Evolutionary conservation across 208 protist species (phyloP).

Genomic region (Wallacemonas sp.): DNA sequence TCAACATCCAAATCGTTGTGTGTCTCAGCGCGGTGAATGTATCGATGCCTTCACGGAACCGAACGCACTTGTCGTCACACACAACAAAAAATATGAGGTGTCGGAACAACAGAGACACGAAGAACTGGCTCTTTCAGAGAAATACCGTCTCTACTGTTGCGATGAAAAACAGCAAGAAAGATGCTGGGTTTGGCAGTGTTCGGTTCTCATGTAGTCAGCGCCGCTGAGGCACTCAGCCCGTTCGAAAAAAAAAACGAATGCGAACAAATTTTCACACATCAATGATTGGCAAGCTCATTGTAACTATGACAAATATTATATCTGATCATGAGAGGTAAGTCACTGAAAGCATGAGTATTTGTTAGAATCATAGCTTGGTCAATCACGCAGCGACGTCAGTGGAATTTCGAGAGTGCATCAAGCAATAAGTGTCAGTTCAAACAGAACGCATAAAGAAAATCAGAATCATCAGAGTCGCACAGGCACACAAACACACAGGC

Average conservation of each 20-base stretch:
- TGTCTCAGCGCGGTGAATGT: too few species aligned
- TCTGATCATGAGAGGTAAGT: constrained; percentile 27
- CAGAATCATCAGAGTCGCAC: constrained; percentile 15
- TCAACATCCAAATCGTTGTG: too few species aligned
- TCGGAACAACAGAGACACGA: too few species aligned
- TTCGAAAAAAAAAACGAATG: constrained; percentile 41
- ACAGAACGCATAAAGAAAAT: constrained; percentile 50
- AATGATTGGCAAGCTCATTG: constrained; percentile 22
- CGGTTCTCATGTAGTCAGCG: too few species aligned
- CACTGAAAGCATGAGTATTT: constrained; percentile 28
- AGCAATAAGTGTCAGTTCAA: constrained; percentile 37
- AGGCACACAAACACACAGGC: constrained; percentile 5
- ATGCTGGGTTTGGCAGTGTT: too few species aligned
- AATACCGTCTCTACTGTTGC: too few species aligned
- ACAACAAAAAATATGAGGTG: too few species aligned
- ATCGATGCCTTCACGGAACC: too few species aligned
- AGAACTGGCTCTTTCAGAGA: too few species aligned
- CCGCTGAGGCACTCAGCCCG: constrained; percentile 29
- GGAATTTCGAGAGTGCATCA: constrained; percentile 6
- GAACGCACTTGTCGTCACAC: too few species aligned
- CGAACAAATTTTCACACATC: background rate
- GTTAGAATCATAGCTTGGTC: constrained; percentile 27
- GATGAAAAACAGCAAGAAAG: too few species aligned
- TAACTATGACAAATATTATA: constrained; percentile 46
- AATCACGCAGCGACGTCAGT: constrained; percentile 16